Evolutionary conservation across 345 rosid genomes (phyloP).

Genomic region (Litchi chinensis): DNA sequence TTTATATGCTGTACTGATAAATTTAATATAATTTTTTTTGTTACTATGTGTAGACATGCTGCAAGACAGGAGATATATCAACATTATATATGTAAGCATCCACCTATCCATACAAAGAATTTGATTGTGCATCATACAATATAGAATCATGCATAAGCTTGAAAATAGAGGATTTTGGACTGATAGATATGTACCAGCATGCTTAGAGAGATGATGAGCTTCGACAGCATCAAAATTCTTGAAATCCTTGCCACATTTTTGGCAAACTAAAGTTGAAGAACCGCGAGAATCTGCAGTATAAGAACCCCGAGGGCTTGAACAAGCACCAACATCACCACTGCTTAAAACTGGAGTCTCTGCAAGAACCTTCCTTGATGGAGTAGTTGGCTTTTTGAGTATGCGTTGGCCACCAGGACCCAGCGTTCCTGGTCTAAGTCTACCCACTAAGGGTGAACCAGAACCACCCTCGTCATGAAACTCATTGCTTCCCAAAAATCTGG

Average conservation of each 20-base stretch:
- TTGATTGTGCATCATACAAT: background rate
- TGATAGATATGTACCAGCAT: conserved; percentile 50
- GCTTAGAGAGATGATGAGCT: conserved; percentile 55
- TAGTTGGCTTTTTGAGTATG: conserved; percentile 27
- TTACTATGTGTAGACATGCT: too few species aligned
- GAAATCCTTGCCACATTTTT: conserved; percentile 47
- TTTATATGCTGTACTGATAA: too few species aligned
- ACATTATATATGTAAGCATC: background rate
- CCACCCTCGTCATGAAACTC: conserved; percentile 18
- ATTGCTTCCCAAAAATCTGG: conserved; percentile 45
- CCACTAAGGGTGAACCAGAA: conserved; percentile 29
- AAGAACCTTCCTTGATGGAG: conserved; percentile 18
- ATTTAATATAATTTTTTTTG: too few species aligned
- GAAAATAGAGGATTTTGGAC: background rate
- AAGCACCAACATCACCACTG: conserved; percentile 1
- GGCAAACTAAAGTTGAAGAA: conserved; percentile 41
- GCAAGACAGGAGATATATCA: too few species aligned
- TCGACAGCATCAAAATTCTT: conserved; percentile 51
- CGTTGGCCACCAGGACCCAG: conserved; percentile 26
- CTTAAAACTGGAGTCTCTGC: conserved; percentile 18
- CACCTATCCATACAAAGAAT: background rate
- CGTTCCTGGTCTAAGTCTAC: conserved; percentile 35
- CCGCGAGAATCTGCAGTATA: conserved; percentile 18
- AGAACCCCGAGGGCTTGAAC: conserved; percentile 16
- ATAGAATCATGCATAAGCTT: background rate